Conservation (phyloP, 257 asterid species). For the Sherardia arvensis region DNA sequence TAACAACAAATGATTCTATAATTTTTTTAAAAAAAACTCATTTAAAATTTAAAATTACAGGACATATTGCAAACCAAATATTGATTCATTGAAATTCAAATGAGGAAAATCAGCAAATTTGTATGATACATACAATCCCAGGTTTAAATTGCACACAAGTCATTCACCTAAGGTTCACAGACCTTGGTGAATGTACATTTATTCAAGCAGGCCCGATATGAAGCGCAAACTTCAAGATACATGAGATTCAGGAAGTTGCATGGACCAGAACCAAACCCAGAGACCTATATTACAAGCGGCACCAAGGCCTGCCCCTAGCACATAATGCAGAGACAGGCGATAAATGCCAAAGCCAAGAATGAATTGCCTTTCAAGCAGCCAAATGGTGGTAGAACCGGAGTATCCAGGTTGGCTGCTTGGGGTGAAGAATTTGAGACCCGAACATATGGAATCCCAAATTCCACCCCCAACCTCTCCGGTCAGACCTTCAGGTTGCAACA, state of each 20-base stretch:
- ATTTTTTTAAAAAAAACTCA: too few species aligned
- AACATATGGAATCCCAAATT: slow-evolving; percentile 10
- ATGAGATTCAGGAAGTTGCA: slow-evolving; percentile 6
- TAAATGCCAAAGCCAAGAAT: slow-evolving; percentile 61
- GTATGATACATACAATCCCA: background rate
- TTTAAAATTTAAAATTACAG: too few species aligned
- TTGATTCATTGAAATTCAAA: background rate
- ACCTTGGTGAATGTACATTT: background rate
- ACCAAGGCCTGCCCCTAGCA: slow-evolving; percentile 15
- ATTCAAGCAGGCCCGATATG: background rate
- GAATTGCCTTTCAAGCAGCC: slow-evolving; percentile 48
- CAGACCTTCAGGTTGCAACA: slow-evolving; percentile 43
- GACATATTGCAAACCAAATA: background rate
- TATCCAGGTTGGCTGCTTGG: slow-evolving; percentile 24
- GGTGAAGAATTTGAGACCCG: slow-evolving; percentile 18
- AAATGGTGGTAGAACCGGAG: slow-evolving; percentile 18
- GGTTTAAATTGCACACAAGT: background rate
- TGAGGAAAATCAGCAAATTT: background rate
- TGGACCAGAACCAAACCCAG: background rate
- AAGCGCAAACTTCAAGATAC: background rate
- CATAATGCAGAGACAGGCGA: slow-evolving; percentile 10
- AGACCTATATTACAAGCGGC: slow-evolving; percentile 15
- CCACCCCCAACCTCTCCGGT: slow-evolving; percentile 7
- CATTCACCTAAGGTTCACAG: background rate
- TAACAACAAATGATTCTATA: too few species aligned